Base-by-base conservation (phyloP, 2,329 filamentous ascomycete species). In the Chrysoporthe cubensis region DNA sequence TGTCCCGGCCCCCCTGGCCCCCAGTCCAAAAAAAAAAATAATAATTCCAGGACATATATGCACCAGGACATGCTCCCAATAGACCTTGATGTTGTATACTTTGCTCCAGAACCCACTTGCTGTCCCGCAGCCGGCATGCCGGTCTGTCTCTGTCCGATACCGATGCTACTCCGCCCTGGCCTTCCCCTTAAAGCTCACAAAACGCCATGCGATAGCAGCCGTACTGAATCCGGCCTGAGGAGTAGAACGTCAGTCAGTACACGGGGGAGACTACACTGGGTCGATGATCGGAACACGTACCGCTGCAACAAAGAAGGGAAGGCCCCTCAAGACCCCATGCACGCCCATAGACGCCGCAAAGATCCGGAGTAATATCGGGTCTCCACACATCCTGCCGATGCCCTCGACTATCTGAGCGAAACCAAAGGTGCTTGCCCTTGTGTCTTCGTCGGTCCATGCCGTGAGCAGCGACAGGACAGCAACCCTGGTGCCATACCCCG, bases 391-490 rank as follows among this genome's bases (percentile, higher is more conserved):
- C 34, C 68, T 52, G 18, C 68, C 68, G 9, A 68, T 44, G 16
- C 66, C 66, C 13, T 70, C 68, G 4, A 70, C 68, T 7, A 70
- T 61, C 16, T 70, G 68, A 1, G 68, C 68, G 14, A 70, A 16
- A 4, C 66, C 68, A 18, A 70, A 70, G 1, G 66, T 70, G 56
- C 68, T 68, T 13, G 68, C 68, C 5, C 68, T 66, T 3, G 66
- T 68, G 18, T 68, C 68, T 37, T 70, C 68, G 59, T 70, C 64
- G 3, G 68, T 66, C 68, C 68, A 70, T 1, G 64, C 61, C 2
- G 68, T 68, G 40, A 70, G 26, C 3, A 70, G 63, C 43, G 68
- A 70, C 11, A 70, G 42, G 1, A 70, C 68, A n/a, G 68, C 68
- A n/a, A 70, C 68, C 34, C 68, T 40, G 2, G 68, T 70, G 8